These are phyloP conservation scores for Rhododendron ferrugineum DNA, from an alignment of 148 eudicot genomes.

Conservation along the genomic window DNA sequence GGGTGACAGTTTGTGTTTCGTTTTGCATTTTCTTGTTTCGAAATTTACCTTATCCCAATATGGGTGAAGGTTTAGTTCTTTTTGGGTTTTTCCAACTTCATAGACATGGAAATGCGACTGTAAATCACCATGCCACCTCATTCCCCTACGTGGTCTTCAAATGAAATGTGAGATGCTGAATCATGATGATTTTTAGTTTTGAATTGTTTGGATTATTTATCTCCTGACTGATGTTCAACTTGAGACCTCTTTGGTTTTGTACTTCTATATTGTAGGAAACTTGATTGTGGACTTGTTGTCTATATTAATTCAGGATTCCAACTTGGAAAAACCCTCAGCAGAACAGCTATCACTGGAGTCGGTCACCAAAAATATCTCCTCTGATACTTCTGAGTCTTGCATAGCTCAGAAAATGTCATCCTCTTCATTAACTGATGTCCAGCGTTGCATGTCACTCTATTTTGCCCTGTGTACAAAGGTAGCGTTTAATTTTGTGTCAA, in stretches of 20 bases:
- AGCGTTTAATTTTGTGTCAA: not conserved
- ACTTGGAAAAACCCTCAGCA: conserved; percentile 24
- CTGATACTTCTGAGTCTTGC: conserved; percentile 31
- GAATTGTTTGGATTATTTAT: not conserved
- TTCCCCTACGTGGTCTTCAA: not conserved
- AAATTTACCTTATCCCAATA: not conserved
- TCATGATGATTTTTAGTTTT: not conserved
- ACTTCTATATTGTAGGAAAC: not conserved
- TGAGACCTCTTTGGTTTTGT: not conserved
- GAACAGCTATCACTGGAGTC: conserved; percentile 36
- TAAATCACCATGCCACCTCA: not conserved
- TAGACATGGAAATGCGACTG: not conserved
- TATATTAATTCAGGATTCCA: conserved; percentile 43
- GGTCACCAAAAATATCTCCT: conserved; percentile 31
- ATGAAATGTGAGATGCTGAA: not conserved
- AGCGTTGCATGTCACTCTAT: conserved; percentile 85
- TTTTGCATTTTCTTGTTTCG: not conserved
- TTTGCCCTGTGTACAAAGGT: conserved; percentile 99
- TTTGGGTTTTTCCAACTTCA: not conserved
- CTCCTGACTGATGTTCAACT: not conserved
- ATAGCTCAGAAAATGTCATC: conserved; percentile 36
- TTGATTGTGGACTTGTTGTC: not conserved
- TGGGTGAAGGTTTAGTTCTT: not conserved
- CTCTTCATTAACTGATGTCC: conserved; percentile 55
- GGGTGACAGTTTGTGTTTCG: not conserved